Evolutionary conservation across 2,329 filamentous ascomycete species (phyloP).

Genomic region (Teratosphaeria destructans): DNA sequence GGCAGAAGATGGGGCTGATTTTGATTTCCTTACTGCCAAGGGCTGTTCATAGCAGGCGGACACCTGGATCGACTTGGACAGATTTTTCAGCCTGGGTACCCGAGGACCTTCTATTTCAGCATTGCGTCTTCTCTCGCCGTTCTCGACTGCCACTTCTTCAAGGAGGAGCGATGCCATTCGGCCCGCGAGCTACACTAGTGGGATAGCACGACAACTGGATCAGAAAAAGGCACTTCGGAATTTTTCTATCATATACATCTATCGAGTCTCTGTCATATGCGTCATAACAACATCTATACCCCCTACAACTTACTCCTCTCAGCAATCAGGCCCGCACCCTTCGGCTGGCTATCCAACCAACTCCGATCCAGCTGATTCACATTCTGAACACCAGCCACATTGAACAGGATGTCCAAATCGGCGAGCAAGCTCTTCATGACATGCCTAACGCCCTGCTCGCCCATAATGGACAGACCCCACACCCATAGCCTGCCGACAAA

Average conservation of each 20-base stretch:
- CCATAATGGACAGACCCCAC: constrained; percentile 50
- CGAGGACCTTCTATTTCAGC: no score
- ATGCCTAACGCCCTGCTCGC: constrained; percentile 50
- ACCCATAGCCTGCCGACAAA: constrained; percentile 53
- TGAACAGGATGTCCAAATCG: constrained; percentile 53
- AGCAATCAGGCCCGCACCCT: constrained; percentile 13
- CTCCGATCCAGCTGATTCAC: constrained; percentile 42
- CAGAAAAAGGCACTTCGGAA: neutral
- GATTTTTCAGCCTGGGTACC: no score
- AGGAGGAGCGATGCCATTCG: no score
- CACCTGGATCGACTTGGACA: no score
- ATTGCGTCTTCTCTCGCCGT: no score
- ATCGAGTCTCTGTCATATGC: neutral
- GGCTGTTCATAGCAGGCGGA: no score
- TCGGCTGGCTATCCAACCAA: constrained; percentile 20
- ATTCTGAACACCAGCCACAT: constrained; percentile 45
- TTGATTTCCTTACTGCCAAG: no score
- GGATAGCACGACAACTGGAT: no score
- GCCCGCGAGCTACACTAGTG: no score
- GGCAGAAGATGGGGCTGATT: no score
- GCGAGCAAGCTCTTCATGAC: constrained; percentile 52
- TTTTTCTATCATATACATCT: neutral
- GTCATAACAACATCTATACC: neutral
- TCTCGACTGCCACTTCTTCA: no score
- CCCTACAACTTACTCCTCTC: constrained; percentile 14